phyloP scores from a whole-genome alignment of 176 grass and related monocot species.

The Carex littledalei region DNA sequence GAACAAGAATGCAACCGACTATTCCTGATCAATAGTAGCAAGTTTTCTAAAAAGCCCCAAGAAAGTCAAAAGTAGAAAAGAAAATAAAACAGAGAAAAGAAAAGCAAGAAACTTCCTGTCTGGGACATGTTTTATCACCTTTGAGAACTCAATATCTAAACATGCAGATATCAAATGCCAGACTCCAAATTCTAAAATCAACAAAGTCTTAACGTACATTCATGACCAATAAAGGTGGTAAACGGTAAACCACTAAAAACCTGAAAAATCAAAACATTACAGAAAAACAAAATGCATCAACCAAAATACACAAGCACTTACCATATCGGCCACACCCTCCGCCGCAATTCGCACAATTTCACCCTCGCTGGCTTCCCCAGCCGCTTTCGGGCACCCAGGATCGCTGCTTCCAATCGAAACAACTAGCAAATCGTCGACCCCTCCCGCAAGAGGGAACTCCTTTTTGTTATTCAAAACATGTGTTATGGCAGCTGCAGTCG shows the following conservation, averaged over 20 bases:
- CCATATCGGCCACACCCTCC: slow-evolving; percentile 83
- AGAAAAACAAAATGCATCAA: background rate
- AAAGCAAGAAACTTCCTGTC: slow-evolving; percentile 29
- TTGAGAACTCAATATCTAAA: background rate
- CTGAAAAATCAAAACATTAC: background rate
- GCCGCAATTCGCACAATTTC: slow-evolving; percentile 67
- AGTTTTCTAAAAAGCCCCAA: slow-evolving; percentile 15
- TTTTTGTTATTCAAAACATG: slow-evolving; percentile 87
- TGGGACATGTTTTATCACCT: background rate
- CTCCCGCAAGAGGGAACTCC: slow-evolving; percentile 72
- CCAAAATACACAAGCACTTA: slow-evolving; percentile 14
- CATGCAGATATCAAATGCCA: background rate
- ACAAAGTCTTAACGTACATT: background rate
- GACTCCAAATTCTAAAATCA: background rate
- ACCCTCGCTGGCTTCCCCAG: slow-evolving; percentile 22
- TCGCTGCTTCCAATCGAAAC: slow-evolving; percentile 58
- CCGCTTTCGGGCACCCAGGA: background rate
- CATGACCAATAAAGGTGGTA: background rate
- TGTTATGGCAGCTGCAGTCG: slow-evolving; percentile 64
- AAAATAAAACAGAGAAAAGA: slow-evolving; percentile 10
- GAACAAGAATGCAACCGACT: background rate
- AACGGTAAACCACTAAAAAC: background rate
- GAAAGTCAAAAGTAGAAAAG: slow-evolving; percentile 13
- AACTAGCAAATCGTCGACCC: slow-evolving; percentile 71
- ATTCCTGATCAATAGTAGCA: background rate